These are phyloP conservation scores for Venturia pyrina DNA, from an alignment of 2,329 filamentous ascomycete genomes.

Conservation along the genomic window DNA sequence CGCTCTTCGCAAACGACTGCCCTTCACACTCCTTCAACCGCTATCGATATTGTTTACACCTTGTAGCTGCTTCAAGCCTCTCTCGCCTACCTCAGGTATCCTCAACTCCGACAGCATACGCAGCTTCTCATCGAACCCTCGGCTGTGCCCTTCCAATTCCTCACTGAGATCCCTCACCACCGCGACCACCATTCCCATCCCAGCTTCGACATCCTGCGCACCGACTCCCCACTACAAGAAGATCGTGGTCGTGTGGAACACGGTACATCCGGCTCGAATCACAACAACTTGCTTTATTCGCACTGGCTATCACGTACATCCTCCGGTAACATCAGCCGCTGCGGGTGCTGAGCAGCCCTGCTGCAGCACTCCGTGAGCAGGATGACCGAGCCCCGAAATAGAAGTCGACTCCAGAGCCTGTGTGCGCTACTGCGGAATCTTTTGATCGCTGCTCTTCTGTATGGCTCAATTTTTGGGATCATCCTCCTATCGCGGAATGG, in stretches of 20 bases:
- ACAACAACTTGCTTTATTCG: background rate
- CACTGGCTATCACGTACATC: background rate
- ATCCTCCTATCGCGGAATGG: constrained; percentile 33
- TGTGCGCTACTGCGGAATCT: constrained; percentile 34
- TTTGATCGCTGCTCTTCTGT: constrained; percentile 31
- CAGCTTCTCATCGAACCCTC: background rate
- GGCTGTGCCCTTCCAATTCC: background rate
- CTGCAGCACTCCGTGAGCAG: constrained; percentile 4
- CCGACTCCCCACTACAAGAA: background rate
- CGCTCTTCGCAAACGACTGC: background rate
- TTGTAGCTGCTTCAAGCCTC: background rate
- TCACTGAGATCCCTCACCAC: background rate
- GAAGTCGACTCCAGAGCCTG: constrained; percentile 14
- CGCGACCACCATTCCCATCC: background rate
- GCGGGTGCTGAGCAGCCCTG: constrained; percentile 8
- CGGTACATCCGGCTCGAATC: background rate
- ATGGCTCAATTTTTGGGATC: constrained; percentile 31
- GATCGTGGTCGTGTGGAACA: background rate
- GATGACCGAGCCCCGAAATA: constrained; percentile 10
- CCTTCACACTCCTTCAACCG: background rate
- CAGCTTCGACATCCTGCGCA: background rate
- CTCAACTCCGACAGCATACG: background rate
- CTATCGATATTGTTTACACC: background rate
- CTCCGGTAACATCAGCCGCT: constrained; percentile 11
- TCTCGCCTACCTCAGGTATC: no score